phyloP scores from a whole-genome alignment of 257 asterid species.

The Solanum sitiens region DNA sequence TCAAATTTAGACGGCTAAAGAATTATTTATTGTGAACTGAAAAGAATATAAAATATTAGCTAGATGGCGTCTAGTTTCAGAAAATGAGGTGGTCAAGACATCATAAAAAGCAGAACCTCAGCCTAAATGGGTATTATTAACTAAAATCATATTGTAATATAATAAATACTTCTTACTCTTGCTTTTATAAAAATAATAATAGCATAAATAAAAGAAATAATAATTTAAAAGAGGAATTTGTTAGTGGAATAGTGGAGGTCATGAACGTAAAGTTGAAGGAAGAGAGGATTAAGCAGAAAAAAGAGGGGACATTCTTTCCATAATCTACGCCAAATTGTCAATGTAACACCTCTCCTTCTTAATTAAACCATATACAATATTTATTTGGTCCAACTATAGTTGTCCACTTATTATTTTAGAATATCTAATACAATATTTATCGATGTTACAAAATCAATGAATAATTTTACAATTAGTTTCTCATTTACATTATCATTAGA shows the following conservation, averaged over 20 bases:
- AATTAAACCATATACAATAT: background rate
- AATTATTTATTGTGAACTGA: background rate
- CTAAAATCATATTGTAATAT: background rate
- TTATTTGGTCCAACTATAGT: too few species aligned
- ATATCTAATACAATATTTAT: too few species aligned
- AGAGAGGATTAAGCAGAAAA: background rate
- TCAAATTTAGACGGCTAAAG: background rate
- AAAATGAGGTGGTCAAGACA: background rate
- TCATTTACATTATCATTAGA: too few species aligned
- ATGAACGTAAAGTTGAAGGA: background rate
- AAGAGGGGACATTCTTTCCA: background rate
- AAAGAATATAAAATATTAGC: background rate
- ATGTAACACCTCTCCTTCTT: background rate
- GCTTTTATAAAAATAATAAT: background rate
- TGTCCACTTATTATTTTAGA: too few species aligned
- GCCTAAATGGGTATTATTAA: background rate
- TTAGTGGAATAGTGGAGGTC: background rate
- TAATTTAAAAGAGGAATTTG: background rate
- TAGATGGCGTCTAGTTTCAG: background rate
- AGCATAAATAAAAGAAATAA: background rate
- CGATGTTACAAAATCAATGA: too few species aligned
- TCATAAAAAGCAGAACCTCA: background rate
- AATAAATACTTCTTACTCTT: background rate
- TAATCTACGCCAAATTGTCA: background rate
- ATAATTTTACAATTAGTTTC: too few species aligned